Evolutionary conservation across 2,329 filamentous ascomycete species (phyloP).

Genomic region (Fusarium torulosum): DNA sequence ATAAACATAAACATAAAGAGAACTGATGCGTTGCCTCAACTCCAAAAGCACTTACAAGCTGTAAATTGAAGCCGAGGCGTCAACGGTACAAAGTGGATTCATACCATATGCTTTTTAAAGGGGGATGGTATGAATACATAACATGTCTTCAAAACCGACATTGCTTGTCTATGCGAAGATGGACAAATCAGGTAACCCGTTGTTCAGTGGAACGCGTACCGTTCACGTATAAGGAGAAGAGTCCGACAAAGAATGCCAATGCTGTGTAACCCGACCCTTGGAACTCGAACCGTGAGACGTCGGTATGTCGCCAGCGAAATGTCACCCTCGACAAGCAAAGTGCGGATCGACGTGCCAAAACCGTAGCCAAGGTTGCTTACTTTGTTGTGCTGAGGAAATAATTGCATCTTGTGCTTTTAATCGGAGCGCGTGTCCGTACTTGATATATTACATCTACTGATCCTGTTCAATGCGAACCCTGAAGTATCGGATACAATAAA

Average conservation of each 20-base stretch:
- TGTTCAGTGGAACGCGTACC: neutral
- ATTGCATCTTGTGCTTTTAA: no score
- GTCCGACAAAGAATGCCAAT: neutral
- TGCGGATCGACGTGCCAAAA: no score
- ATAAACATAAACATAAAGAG: slow-evolving; percentile 1
- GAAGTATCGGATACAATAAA: no score
- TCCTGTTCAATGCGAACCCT: no score
- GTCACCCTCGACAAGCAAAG: neutral
- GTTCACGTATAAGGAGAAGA: neutral
- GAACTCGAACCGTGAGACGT: neutral
- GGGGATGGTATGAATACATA: neutral
- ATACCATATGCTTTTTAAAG: neutral
- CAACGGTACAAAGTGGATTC: neutral
- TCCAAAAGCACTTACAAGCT: neutral
- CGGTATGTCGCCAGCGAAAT: neutral
- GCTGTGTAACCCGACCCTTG: no score
- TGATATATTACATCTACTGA: no score
- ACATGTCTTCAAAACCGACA: neutral
- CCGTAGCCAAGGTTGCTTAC: no score
- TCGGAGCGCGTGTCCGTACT: no score
- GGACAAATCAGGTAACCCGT: neutral
- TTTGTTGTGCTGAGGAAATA: no score
- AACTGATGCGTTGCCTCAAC: neutral
- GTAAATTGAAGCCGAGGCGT: neutral
- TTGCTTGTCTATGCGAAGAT: neutral